Conservation (phyloP, 495 filamentous ascomycete species). For the Aspergillus conjunctus region DNA sequence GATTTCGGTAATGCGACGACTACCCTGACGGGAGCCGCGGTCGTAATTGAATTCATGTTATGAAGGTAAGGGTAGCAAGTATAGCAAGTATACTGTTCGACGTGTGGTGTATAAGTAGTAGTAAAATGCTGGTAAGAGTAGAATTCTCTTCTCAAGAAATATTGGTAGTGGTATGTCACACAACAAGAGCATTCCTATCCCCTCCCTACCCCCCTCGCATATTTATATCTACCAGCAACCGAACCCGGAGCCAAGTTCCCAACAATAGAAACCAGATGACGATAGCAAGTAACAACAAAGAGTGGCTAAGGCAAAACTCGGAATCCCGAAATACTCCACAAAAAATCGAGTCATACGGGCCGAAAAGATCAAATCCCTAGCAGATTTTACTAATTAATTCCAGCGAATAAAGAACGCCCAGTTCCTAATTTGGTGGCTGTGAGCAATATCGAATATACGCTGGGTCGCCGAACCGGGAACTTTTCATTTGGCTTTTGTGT, state of each 20-base stretch:
- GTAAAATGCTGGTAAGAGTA: no score
- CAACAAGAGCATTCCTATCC: not conserved
- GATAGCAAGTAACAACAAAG: not conserved
- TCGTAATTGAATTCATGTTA: conserved; percentile 32
- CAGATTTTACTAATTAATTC: not conserved
- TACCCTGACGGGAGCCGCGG: conserved; percentile 37
- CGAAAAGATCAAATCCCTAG: conserved; percentile 2
- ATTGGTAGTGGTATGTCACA: not conserved
- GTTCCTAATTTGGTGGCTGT: no score
- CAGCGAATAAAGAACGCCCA: not conserved
- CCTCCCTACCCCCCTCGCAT: not conserved
- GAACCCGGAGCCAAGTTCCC: not conserved
- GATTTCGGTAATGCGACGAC: conserved; percentile 32
- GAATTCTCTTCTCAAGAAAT: no score
- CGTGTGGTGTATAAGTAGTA: conserved; percentile 7
- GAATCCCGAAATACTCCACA: conserved; percentile 9
- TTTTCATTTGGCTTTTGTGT: not conserved
- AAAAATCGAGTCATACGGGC: conserved; percentile 17
- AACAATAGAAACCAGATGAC: not conserved
- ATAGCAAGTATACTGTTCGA: not conserved
- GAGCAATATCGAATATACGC: no score
- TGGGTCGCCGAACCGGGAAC: not conserved
- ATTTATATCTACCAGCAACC: not conserved
- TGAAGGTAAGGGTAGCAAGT: conserved; percentile 1
- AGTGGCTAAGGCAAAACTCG: conserved; percentile 17